phyloP scores from a whole-genome alignment of 2,329 filamentous ascomycete genomes.

The Fusarium falciforme region DNA sequence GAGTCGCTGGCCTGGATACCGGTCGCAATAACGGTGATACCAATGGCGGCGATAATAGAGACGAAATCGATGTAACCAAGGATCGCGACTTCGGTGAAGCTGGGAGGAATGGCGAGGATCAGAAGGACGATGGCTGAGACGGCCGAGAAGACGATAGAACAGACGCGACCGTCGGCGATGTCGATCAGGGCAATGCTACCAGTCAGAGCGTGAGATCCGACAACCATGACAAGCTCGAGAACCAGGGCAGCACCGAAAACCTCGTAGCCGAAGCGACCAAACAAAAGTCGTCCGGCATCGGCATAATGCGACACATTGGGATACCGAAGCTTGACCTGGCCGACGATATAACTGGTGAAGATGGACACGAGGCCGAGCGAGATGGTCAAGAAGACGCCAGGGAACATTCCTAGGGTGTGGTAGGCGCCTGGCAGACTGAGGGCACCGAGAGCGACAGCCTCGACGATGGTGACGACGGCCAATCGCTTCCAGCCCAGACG shows the following conservation, averaged over 20 bases:
- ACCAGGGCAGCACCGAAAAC: constrained; percentile 70
- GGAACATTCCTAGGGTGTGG: constrained; percentile 64
- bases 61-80: constrained; percentile 59
- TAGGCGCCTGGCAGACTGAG: constrained; percentile 62
- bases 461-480: constrained; percentile 34
- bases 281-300: constrained; percentile 64
- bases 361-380: constrained; percentile 58
- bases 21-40: constrained; percentile 74
- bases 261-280: constrained; percentile 70
- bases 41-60: constrained; percentile 65
- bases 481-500: constrained; percentile 38
- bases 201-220: constrained; percentile 77
- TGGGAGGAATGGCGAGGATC: constrained; percentile 59
- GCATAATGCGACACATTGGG: constrained; percentile 61
- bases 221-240: constrained; percentile 76
- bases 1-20: constrained; percentile 57
- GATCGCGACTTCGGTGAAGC: constrained; percentile 51
- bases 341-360: constrained; percentile 60
- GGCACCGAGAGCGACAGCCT: constrained; percentile 32
- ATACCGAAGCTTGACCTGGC: constrained; percentile 59
- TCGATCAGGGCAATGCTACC: constrained; percentile 76
- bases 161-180: constrained; percentile 64
- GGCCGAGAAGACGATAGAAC: constrained; percentile 51
- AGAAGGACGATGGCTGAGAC: constrained; percentile 60
- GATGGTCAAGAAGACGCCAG: constrained; percentile 56